Conservation (phyloP, 2,329 filamentous ascomycete species). For the Sporothrix curviconia region DNA sequence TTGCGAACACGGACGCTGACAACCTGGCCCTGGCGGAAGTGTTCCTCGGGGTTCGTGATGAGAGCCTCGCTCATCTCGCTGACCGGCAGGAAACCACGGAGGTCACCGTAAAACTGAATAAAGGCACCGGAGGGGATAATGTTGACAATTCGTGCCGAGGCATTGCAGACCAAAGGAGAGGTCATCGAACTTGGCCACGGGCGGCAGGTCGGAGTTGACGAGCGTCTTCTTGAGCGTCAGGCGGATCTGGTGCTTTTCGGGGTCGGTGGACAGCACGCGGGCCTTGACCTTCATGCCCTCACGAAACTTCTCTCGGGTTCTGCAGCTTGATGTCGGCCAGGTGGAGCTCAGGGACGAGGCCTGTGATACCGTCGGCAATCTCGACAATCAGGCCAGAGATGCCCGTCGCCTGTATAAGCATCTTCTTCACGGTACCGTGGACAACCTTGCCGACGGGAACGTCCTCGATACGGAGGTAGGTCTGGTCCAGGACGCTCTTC, state of each 20-base stretch:
- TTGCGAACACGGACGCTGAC: conserved; percentile 84
- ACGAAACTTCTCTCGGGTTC: conserved; percentile 92
- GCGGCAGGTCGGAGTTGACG: conserved; percentile 77
- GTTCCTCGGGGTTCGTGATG: conserved; percentile 79
- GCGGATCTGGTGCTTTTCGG: conserved; percentile 68
- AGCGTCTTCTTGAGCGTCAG: conserved; percentile 92
- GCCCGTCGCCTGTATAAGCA: conserved; percentile 72
- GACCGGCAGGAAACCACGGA: conserved; percentile 83
- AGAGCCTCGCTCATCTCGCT: conserved; percentile 98
- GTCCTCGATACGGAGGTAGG: conserved; percentile 88
- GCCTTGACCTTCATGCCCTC: conserved; percentile 80
- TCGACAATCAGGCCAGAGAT: conserved; percentile 76
- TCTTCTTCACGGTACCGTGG: conserved; percentile 75
- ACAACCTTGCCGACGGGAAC: conserved; percentile 74
- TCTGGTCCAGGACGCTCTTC: conserved; percentile 72
- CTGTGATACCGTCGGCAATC: conserved; percentile 78
- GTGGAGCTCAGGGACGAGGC: conserved; percentile 83
- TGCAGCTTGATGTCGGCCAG: conserved; percentile 81
- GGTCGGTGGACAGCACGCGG: conserved; percentile 73
- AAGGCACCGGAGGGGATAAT: conserved; percentile 72
- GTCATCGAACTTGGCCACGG: conserved; percentile 71
- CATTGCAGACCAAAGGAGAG: conserved; percentile 69
- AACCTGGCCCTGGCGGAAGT: conserved; percentile 86
- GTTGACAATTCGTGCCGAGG: conserved; percentile 80
- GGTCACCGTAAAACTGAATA: conserved; percentile 81